These are phyloP conservation scores for Exophiala spinifera DNA, from an alignment of 2,329 filamentous ascomycete species.

Conservation along the genomic window DNA sequence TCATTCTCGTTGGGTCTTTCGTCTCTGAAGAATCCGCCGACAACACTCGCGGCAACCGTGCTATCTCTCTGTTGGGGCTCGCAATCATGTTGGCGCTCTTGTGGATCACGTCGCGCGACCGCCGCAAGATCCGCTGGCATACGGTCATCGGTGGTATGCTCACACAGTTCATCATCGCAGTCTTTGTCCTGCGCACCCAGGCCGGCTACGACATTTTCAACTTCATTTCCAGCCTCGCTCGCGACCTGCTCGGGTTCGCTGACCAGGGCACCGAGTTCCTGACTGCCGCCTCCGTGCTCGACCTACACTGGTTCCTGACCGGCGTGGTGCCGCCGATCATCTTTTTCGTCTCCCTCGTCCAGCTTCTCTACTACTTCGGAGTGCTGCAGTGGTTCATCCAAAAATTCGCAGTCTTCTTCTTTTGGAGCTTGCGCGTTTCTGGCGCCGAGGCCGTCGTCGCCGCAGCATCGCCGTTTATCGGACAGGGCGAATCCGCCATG, in stretches of 20 bases:
- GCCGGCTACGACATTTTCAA: constrained; percentile 88
- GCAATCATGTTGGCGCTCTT: constrained; percentile 65
- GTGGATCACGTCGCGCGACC: constrained; percentile 68
- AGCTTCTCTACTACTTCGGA: constrained; percentile 77
- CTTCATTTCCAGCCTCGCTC: constrained; percentile 75
- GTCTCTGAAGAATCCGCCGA: constrained; percentile 66
- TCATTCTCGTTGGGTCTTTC: constrained; percentile 77
- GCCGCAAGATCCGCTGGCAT: constrained; percentile 62
- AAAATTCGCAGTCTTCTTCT: constrained; percentile 88
- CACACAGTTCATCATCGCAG: constrained; percentile 78
- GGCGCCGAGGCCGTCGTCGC: constrained; percentile 93
- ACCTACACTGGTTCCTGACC: constrained; percentile 66
- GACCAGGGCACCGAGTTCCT: constrained; percentile 71
- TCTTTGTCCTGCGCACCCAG: constrained; percentile 79
- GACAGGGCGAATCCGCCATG: constrained; percentile 92
- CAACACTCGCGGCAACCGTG: constrained; percentile 77
- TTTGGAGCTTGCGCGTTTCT: constrained; percentile 82
- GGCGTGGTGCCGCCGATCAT: constrained; percentile 85
- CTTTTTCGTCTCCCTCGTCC: constrained; percentile 92
- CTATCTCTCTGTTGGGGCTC: constrained; percentile 76
- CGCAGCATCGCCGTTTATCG: constrained; percentile 88
- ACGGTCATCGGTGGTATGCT: constrained; percentile 87
- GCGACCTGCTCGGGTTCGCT: constrained; percentile 72
- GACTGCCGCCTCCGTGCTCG: constrained; percentile 47
- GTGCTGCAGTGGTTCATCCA: constrained; percentile 84